Evolutionary conservation across 306 rosid genomes (phyloP).

Genomic region (Cicer chorassanicum): DNA sequence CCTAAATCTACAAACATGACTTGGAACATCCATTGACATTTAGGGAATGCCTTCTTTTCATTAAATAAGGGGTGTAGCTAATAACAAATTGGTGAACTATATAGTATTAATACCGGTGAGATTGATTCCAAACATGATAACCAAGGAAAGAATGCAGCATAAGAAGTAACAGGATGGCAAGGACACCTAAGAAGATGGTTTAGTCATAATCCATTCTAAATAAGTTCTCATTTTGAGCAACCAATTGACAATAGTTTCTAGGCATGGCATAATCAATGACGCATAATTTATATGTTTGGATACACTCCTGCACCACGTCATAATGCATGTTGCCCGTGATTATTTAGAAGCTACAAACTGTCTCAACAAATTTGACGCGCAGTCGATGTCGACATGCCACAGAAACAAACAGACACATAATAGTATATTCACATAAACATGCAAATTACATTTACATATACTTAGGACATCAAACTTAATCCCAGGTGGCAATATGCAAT

Average conservation of each 20-base stretch:
- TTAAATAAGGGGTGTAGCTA: background rate
- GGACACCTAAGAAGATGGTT: conserved; percentile 2
- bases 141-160: background rate
- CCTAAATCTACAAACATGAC: no score
- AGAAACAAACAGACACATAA: background rate
- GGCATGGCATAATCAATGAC: background rate
- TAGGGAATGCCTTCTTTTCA: background rate
- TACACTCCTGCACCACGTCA: background rate
- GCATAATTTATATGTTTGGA: background rate
- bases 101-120: no score
- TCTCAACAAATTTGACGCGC: background rate
- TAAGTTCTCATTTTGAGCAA: conserved; percentile 4
- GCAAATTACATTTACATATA: conserved; percentile 9
- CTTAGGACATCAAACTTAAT: conserved; percentile 22
- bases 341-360: background rate
- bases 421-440: background rate
- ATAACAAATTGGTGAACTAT: no score
- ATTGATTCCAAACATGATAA: conserved; percentile 20
- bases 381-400: background rate
- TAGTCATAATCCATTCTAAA: background rate
- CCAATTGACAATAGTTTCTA: background rate
- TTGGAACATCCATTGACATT: no score
- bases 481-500: background rate
- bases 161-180: background rate
- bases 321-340: background rate